These are phyloP conservation scores for Leccinum insolens DNA, from an alignment of 1,284 basidiomycete species.

Conservation along the genomic window DNA sequence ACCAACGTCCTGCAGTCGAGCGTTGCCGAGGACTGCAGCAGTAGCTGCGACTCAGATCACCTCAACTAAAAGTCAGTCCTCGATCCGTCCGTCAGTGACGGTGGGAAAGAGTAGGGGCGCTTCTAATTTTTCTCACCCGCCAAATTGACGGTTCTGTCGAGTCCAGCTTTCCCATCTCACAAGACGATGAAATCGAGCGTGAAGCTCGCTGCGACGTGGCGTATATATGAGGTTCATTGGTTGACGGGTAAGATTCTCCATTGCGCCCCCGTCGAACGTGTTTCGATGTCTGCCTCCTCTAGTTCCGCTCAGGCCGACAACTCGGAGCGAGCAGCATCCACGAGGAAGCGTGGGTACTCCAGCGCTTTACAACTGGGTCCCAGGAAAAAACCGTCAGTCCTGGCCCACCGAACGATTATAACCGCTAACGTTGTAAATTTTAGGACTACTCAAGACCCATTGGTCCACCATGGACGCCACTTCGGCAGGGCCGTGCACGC, in stretches of 20 bases:
- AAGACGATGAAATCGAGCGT: no score
- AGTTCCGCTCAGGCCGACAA: background rate
- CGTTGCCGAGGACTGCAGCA: no score
- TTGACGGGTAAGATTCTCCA: background rate
- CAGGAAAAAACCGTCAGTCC: background rate
- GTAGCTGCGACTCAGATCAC: no score
- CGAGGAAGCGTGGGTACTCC: background rate
- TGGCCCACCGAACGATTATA: background rate
- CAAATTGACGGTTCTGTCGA: background rate
- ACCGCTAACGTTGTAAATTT: background rate
- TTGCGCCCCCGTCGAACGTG: background rate
- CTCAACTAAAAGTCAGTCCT: no score
- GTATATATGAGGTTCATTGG: background rate
- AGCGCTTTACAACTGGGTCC: background rate
- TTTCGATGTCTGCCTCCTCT: background rate
- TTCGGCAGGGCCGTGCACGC: background rate
- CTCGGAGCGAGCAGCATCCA: background rate
- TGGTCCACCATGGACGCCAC: background rate
- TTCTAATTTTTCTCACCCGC: background rate
- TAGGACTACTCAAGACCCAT: background rate
- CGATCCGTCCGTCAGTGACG: no score
- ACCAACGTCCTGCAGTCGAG: no score
- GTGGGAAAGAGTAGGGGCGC: no score
- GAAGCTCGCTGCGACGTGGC: no score
- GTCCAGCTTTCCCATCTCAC: no score